phyloP scores from a whole-genome alignment of 352 stramenopile species.

The Globisporangium mamillatum region DNA sequence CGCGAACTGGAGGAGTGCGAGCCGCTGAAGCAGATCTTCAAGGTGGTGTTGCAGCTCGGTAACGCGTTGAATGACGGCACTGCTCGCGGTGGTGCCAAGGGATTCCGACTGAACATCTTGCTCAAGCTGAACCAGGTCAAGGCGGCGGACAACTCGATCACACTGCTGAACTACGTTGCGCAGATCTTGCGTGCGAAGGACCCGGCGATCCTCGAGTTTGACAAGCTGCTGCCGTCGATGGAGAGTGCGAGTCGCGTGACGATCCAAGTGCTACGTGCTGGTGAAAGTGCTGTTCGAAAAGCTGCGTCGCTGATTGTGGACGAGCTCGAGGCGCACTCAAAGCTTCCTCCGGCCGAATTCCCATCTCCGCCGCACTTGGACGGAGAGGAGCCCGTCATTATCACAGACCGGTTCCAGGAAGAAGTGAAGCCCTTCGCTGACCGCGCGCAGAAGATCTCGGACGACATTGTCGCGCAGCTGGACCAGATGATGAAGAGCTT shows the following conservation, averaged over 20 bases:
- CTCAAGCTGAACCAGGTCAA: constrained; percentile 89
- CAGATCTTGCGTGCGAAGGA: constrained; percentile 69
- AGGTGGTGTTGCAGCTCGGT: constrained; percentile 79
- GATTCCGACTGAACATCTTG: constrained; percentile 86
- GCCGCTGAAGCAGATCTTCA: constrained; percentile 86
- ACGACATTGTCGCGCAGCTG: constrained; percentile 51
- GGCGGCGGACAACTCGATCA: constrained; percentile 79
- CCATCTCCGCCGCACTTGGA: constrained; percentile 24
- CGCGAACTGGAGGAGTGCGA: constrained; percentile 85
- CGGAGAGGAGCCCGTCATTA: constrained; percentile 28
- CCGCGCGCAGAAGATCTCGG: constrained; percentile 55
- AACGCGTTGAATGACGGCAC: constrained; percentile 91
- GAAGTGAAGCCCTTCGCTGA: constrained; percentile 75
- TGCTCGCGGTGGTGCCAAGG: constrained; percentile 77
- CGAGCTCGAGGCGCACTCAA: constrained; percentile 67
- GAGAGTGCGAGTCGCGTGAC: constrained; percentile 78
- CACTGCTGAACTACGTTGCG: constrained; percentile 77
- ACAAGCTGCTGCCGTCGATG: constrained; percentile 68
- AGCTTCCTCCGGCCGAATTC: constrained; percentile 43
- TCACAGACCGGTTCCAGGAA: constrained; percentile 74
- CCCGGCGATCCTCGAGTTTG: constrained; percentile 65
- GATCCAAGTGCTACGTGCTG: constrained; percentile 72
- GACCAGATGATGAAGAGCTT: constrained; percentile 66
- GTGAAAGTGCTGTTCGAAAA: constrained; percentile 71
- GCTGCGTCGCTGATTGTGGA: constrained; percentile 65